Percentiles rank a stretch among this genome's conserved stretches.
phyloP scores from a whole-genome alignment of 257 asterid genomes.

The Cynanchum wilfordii region DNA sequence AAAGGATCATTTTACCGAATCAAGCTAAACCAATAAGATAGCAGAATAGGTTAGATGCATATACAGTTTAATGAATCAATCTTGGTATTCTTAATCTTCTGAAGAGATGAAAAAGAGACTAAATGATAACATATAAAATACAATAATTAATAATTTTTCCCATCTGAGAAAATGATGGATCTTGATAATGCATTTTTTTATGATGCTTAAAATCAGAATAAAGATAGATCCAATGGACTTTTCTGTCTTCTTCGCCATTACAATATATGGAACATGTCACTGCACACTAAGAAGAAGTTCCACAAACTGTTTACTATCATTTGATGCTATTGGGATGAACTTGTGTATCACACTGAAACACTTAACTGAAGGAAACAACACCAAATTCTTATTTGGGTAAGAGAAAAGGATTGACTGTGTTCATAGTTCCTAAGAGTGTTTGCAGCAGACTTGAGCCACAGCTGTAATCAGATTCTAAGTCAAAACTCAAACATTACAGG shows the following conservation, averaged over 20 bases:
- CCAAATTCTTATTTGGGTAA: neutral
- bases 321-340: neutral
- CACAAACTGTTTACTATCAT: neutral
- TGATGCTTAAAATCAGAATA: neutral
- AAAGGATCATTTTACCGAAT: slow-evolving; percentile 5
- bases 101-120: neutral
- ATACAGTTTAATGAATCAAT: neutral
- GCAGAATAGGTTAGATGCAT: slow-evolving; percentile 4
- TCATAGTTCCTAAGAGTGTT: neutral
- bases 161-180: neutral
- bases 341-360: neutral
- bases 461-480: neutral
- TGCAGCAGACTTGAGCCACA: neutral
- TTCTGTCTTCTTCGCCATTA: neutral
- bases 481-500: neutral
- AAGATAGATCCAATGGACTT: neutral
- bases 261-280: neutral
- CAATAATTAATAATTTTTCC: neutral
- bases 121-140: neutral
- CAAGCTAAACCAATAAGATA: neutral
- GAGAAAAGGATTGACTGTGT: neutral
- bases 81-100: neutral
- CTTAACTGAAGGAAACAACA: neutral
- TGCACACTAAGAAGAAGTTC: neutral
- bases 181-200: neutral